These are phyloP conservation scores for Cladosporium oxysporum DNA, from an alignment of 2,329 filamentous ascomycete genomes.

Conservation along the genomic window DNA sequence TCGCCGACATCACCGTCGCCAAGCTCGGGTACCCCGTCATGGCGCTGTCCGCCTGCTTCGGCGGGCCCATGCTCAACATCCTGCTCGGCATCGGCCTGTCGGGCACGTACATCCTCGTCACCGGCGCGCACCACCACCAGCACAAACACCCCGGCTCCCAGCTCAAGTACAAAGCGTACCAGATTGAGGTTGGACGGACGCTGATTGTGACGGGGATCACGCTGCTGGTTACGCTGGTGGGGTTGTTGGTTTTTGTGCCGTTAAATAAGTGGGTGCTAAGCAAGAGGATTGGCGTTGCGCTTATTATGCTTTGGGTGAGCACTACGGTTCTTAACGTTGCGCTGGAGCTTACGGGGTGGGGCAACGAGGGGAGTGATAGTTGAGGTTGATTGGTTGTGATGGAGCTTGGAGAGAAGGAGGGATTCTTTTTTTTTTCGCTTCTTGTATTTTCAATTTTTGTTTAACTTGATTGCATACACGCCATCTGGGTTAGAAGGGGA, in stretches of 20 bases:
- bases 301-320: slow-evolving; percentile 78
- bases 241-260: slow-evolving; percentile 78
- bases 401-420: not conserved
- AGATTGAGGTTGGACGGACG: slow-evolving; percentile 80
- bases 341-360: slow-evolving; percentile 63
- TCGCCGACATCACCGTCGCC: slow-evolving; percentile 92
- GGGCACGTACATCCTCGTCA: slow-evolving; percentile 83
- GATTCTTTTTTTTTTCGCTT: not conserved
- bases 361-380: slow-evolving; percentile 9
- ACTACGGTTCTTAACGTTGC: slow-evolving; percentile 81
- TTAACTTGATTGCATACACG: not conserved
- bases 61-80: slow-evolving; percentile 98
- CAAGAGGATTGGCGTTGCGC: slow-evolving; percentile 73
- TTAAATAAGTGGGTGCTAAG: slow-evolving; percentile 85
- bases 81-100: slow-evolving; percentile 90
- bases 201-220: slow-evolving; percentile 84
- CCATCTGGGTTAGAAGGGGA: not conserved
- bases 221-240: slow-evolving; percentile 75
- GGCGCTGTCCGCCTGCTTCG: slow-evolving; percentile 92
- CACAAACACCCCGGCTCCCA: slow-evolving; percentile 66
- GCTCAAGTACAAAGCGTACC: slow-evolving; percentile 72
- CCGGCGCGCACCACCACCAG: slow-evolving; percentile 65
- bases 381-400: not conserved
- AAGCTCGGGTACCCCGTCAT: slow-evolving; percentile 94
- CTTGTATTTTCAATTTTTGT: not conserved